Conservation (phyloP, 2,329 filamentous ascomycete species). For the Colletotrichum sp. region DNA sequence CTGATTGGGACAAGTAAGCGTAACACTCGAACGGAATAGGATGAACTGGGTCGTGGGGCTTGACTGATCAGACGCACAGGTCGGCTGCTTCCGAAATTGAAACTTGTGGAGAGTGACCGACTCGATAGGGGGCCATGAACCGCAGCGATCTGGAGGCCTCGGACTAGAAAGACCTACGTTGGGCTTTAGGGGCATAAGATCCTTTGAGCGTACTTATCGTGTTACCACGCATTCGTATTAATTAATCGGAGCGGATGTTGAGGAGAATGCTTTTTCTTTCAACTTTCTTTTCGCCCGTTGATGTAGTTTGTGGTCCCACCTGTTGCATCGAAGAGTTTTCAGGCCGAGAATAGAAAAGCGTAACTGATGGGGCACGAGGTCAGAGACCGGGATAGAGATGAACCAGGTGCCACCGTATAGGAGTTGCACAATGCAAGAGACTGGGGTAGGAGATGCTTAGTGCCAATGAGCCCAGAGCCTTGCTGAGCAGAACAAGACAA, state of each 20-base stretch:
- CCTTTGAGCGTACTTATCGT: neutral
- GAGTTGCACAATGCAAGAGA: neutral
- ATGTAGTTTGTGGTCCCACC: neutral
- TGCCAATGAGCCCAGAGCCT: neutral
- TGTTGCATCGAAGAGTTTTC: neutral
- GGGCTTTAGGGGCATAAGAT: neutral
- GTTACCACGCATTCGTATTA: neutral
- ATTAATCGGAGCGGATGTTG: neutral
- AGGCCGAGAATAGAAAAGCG: neutral
- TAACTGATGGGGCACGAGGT: fast-evolving
- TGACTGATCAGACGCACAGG: neutral
- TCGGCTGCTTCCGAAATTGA: neutral
- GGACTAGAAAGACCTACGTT: neutral
- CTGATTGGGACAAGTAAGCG: neutral
- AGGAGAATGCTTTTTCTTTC: neutral
- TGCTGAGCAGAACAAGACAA: neutral
- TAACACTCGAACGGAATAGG: neutral
- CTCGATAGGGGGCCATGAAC: neutral
- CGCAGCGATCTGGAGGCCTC: neutral
- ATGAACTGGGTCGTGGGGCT: neutral
- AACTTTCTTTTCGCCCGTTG: neutral
- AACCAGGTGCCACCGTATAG: neutral
- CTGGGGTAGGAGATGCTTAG: neutral
- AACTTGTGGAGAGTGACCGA: fast-evolving
- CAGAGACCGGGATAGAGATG: neutral